Conservation (phyloP, 305 asterid species). For the Coffea humblotiana region DNA sequence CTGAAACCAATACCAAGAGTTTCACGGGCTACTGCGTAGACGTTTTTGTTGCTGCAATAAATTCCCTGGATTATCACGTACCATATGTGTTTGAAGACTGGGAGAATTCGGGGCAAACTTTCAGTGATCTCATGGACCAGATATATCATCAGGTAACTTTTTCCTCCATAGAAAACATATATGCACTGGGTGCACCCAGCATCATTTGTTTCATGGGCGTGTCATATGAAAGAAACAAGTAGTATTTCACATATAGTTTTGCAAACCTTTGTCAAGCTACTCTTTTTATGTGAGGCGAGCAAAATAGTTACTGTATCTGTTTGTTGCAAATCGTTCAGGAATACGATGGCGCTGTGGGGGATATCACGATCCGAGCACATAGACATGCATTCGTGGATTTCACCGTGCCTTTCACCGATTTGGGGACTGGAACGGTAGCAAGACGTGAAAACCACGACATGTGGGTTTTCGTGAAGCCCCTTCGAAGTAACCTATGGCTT, state of each 20-base stretch:
- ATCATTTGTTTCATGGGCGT: too few species aligned
- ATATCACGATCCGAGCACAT: slow-evolving; percentile 15
- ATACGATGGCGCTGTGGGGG: slow-evolving; percentile 27
- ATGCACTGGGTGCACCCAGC: too few species aligned
- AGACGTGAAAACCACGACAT: neutral
- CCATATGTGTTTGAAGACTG: slow-evolving; percentile 20
- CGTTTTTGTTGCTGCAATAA: slow-evolving; percentile 29
- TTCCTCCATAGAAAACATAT: neutral
- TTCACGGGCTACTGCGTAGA: slow-evolving; percentile 30
- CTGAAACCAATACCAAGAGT: slow-evolving; percentile 21
- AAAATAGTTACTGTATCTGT: neutral
- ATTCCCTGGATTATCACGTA: slow-evolving; percentile 24
- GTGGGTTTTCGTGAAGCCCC: slow-evolving; percentile 28
- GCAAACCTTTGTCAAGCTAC: too few species aligned
- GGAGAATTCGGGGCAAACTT: slow-evolving; percentile 11
- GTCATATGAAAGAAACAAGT: too few species aligned
- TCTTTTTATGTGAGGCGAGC: too few species aligned
- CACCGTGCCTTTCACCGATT: slow-evolving; percentile 22
- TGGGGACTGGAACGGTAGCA: slow-evolving; percentile 24
- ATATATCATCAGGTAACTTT: slow-evolving; percentile 31
- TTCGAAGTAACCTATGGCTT: slow-evolving; percentile 21
- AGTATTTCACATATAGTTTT: too few species aligned
- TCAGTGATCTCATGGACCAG: slow-evolving; percentile 17
- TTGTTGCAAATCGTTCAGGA: slow-evolving; percentile 12
- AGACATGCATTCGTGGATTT: slow-evolving; percentile 25